phyloP scores from a whole-genome alignment of 108 stramenopile species.

The Parietichytrium sp. region DNA sequence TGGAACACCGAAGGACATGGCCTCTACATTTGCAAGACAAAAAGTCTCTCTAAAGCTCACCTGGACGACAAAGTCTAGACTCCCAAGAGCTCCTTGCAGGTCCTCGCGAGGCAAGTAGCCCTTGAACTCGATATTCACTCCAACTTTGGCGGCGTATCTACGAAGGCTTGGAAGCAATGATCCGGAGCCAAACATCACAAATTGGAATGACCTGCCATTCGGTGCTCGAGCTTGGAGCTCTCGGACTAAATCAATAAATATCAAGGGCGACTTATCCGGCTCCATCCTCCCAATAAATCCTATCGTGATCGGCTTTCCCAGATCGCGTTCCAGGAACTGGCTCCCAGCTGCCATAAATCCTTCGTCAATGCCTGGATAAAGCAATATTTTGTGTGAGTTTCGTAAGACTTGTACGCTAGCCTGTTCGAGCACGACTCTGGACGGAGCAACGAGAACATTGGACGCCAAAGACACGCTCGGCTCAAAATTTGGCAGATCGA shows the following conservation, averaged over 20 bases:
- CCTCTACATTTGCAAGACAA: conserved; percentile 60
- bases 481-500: conserved; percentile 51
- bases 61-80: conserved; percentile 49
- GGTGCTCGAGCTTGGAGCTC: conserved; percentile 8
- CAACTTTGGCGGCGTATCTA: conserved; percentile 31
- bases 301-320: conserved; percentile 17
- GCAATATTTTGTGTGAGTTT: conserved; percentile 31
- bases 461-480: conserved; percentile 23
- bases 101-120: conserved; percentile 44
- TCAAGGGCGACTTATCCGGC: conserved; percentile 55
- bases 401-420: conserved; percentile 13
- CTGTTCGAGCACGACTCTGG: conserved; percentile 48
- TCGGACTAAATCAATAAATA: conserved; percentile 51
- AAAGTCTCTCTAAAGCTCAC: conserved; percentile 56
- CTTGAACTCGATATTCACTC: conserved; percentile 33
- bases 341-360: not conserved
- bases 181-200: conserved; percentile 59
- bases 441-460: conserved; percentile 50
- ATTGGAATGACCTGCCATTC: conserved; percentile 28
- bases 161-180: conserved; percentile 10
- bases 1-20: conserved; percentile 51
- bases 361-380: conserved; percentile 46
- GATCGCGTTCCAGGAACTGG: not conserved
- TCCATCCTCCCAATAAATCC: conserved; percentile 55
- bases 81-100: not conserved